phyloP scores from a whole-genome alignment of 2,329 filamentous ascomycete species.

The Raffaelea deltoideospora region DNA sequence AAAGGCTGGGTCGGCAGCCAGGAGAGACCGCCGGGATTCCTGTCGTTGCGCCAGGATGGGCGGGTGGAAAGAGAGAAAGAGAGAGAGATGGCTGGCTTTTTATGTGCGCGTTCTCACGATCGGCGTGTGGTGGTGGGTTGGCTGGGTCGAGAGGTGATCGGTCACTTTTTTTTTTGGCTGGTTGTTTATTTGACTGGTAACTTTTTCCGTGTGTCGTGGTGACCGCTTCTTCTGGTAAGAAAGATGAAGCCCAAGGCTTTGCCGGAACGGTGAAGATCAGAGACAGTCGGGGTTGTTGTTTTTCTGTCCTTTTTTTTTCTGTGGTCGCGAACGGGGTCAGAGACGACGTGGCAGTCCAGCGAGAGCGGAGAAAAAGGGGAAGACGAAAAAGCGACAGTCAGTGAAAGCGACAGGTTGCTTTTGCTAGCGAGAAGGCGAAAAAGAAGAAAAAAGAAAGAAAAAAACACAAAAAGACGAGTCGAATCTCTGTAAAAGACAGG shows the following conservation, averaged over 20 bases:
- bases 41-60: slow-evolving; percentile 30
- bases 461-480: neutral
- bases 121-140: too few species aligned
- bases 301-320: neutral
- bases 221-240: too few species aligned
- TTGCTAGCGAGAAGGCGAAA: neutral
- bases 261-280: neutral
- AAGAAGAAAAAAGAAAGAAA: neutral
- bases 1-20: slow-evolving; percentile 21
- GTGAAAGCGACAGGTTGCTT: neutral
- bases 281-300: neutral
- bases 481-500: too few species aligned
- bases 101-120: too few species aligned
- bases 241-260: neutral
- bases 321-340: neutral
- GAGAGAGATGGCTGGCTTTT: neutral
- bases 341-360: neutral
- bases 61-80: slow-evolving; percentile 7
- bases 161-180: too few species aligned
- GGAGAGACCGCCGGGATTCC: slow-evolving; percentile 29
- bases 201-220: too few species aligned
- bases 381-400: neutral
- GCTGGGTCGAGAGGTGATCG: too few species aligned
- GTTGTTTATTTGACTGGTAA: too few species aligned
- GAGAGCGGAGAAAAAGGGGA: neutral